These are phyloP conservation scores for Zelopaecilomyces penicillatus DNA, from an alignment of 2,329 filamentous ascomycete species.

Conservation along the genomic window DNA sequence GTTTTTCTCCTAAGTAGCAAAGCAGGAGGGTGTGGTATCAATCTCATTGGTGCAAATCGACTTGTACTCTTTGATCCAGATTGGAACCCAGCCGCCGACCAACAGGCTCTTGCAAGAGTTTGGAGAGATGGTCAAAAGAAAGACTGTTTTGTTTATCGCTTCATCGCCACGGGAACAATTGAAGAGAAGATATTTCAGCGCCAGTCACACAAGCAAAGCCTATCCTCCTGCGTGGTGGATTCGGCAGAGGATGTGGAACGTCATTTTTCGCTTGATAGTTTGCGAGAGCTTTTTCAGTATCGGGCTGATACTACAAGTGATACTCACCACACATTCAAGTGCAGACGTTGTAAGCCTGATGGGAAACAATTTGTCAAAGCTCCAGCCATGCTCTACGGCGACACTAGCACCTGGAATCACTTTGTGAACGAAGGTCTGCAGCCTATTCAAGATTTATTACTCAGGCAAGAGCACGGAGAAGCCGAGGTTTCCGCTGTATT, in stretches of 20 bases:
- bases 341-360: constrained; percentile 84
- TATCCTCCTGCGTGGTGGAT: constrained; percentile 94
- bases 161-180: constrained; percentile 95
- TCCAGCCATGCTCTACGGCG: constrained; percentile 90
- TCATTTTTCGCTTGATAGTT: constrained; percentile 85
- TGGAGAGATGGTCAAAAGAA: constrained; percentile 99
- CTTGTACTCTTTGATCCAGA: constrained; percentile 94
- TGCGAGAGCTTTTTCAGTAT: constrained; percentile 93
- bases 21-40: constrained; percentile 92
- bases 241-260: constrained; percentile 94
- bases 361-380: constrained; percentile 84
- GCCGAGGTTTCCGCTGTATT: constrained; percentile 87
- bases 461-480: constrained; percentile 76
- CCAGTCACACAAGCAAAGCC: constrained; percentile 93
- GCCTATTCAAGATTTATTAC: constrained; percentile 80
- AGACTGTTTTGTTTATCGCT: constrained; percentile 98
- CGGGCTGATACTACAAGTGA: constrained; percentile 77
- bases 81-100: constrained; percentile 97
- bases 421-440: constrained; percentile 75
- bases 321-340: constrained; percentile 98
- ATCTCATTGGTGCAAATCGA: constrained; percentile 88
- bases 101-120: constrained; percentile 92
- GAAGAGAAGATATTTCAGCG: constrained; percentile 99
- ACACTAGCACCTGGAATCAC: constrained; percentile 99
- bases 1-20: constrained; percentile 96